A percentile compares a stretch with the other conserved stretches of the same genome.
phyloP scores from a whole-genome alignment of 2,329 filamentous ascomycete species.

The Fusarium solani-melongenae region DNA sequence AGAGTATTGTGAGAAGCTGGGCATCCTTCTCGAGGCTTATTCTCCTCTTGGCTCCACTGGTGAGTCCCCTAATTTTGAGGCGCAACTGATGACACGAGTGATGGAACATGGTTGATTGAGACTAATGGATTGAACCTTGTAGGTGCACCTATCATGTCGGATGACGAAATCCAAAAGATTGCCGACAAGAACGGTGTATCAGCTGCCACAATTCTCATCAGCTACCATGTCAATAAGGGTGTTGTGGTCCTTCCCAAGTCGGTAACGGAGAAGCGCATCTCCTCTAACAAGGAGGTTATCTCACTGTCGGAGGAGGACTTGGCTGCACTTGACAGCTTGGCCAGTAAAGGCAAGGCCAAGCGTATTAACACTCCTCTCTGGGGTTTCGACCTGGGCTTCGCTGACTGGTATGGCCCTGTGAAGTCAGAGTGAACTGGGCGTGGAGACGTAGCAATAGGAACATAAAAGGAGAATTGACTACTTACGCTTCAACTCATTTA shows the following conservation, averaged over 20 bases:
- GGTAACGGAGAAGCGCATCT: conserved; percentile 33
- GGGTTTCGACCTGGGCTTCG: conserved; percentile 44
- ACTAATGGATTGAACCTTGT: not conserved
- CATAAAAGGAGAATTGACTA: not conserved
- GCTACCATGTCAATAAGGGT: conserved; percentile 36
- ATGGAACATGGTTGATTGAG: not conserved
- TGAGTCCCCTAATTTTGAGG: not conserved
- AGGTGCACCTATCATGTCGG: conserved; percentile 11
- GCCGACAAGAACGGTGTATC: conserved; percentile 29
- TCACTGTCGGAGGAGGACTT: conserved; percentile 27
- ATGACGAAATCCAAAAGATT: conserved; percentile 29
- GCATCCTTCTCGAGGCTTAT: conserved; percentile 2
- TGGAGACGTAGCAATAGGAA: not conserved
- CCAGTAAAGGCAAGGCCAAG: conserved; percentile 46
- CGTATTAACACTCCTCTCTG: conserved; percentile 49
- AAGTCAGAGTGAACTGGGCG: not conserved
- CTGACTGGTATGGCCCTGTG: conserved; percentile 47
- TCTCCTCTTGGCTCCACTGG: conserved; percentile 27
- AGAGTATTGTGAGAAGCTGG: conserved; percentile 1
- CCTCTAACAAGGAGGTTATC: conserved; percentile 27
- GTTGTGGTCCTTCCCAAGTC: conserved; percentile 36
- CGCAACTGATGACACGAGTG: not conserved
- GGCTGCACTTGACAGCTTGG: conserved; percentile 27
- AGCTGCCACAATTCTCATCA: conserved; percentile 34
- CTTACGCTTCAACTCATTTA: not conserved